A percentile compares a stretch with the other conserved stretches of the same genome.
These are phyloP conservation scores for Cercospora janseana DNA, from an alignment of 2,329 filamentous ascomycete species.

Conservation along the genomic window DNA sequence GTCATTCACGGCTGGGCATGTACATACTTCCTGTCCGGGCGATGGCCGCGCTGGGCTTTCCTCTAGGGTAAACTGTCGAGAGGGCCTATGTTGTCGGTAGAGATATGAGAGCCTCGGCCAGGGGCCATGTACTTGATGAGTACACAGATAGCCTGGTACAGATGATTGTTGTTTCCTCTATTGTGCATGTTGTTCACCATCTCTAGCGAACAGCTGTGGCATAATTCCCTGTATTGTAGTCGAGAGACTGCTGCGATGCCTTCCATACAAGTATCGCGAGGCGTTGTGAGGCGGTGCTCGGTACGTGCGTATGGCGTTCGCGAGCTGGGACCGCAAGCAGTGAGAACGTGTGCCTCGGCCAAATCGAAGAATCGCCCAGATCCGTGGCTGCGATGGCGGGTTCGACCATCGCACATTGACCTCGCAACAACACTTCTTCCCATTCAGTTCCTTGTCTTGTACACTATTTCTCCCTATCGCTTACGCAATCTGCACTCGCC, in stretches of 20 bases:
- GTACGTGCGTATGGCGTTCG: neutral
- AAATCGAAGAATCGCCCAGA: neutral
- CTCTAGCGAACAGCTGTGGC: too few species aligned
- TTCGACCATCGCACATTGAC: neutral
- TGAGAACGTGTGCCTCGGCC: neutral
- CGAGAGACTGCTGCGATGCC: too few species aligned
- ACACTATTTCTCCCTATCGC: too few species aligned
- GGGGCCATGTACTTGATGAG: constrained; percentile 17
- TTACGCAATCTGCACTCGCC: too few species aligned
- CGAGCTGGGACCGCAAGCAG: neutral
- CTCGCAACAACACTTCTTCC: too few species aligned
- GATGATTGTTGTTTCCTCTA: constrained; percentile 6
- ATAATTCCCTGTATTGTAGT: too few species aligned
- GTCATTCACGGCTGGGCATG: constrained; percentile 7
- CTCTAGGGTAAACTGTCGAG: constrained; percentile 3
- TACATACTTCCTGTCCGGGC: constrained; percentile 12
- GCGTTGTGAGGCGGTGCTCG: too few species aligned
- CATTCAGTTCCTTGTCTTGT: too few species aligned
- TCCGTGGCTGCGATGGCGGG: neutral
- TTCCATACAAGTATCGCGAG: too few species aligned
- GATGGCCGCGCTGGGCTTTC: constrained; percentile 5
- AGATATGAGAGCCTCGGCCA: constrained; percentile 11
- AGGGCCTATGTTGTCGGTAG: constrained; percentile 7
- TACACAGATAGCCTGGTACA: constrained; percentile 19
- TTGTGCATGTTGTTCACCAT: neutral